Evolutionary conservation across 2,329 filamentous ascomycete genomes (phyloP), one percentile per base, ranked within the genome.

Genomic region (Fusarium sp.): DNA sequence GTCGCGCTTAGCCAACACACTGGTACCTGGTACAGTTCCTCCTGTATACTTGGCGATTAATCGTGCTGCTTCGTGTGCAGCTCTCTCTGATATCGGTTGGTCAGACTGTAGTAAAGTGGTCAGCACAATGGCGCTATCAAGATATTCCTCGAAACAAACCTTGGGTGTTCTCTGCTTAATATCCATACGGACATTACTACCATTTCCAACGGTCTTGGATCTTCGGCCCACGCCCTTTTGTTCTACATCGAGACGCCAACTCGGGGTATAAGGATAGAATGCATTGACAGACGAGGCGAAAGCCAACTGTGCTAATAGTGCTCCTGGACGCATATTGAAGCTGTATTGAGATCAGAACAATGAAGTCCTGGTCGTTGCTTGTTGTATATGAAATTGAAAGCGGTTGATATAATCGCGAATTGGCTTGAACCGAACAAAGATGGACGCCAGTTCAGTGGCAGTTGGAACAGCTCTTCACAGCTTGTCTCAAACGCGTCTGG

Each of bases 251-350:
- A 74, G 56, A 46, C 74, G 67, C 80, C 80, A 81, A 56, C 60
- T 58, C 10, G 83, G 83, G 23, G 73, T 75, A 73, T 80, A 86
- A 6, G 82, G 82, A 49, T 77, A 84, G 73, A 88, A 85, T 53
- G 85, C 85, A 53, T 81, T 75, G 56, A 79, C 79, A 50, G 79
- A 76, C 38, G 81, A 77, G 56, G 80, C 78, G 78, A 87, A 73
- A 70, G 83, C 80, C 74, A 88, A 74, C 72, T 83, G 82, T 62
- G 83, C 72, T 42, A 86, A 69, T 62, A 81, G 52, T 42, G 75
- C 65, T 55, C 74, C 68, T 50, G 79, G 72, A 67, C 79, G 79
- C 84, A 86, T 86, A 64, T 69, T 78, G 77, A 37, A 66, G 51
- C 45, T 54, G 15, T 38, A 42, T 30, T 53, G 57, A 37, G 9